phyloP scores from a whole-genome alignment of 306 rosid genomes.

The Gleditsia sinensis region DNA sequence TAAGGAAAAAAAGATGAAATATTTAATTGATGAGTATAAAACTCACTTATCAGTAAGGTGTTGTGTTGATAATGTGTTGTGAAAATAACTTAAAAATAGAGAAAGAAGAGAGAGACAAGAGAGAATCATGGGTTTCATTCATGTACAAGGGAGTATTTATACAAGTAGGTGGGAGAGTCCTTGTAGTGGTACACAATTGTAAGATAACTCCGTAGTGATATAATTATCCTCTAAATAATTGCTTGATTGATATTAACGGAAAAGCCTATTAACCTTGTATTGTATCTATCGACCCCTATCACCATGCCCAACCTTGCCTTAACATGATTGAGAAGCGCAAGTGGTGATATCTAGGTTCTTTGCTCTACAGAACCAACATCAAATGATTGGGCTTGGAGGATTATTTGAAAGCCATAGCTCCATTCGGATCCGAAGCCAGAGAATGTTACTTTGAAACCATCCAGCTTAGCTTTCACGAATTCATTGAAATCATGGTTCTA shows the following conservation, averaged over 20 bases:
- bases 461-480: constrained; percentile 34
- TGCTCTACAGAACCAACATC: constrained; percentile 42
- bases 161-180: too few species aligned
- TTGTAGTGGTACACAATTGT: too few species aligned
- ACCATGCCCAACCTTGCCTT: constrained; percentile 43
- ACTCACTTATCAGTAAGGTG: too few species aligned
- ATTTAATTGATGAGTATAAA: too few species aligned
- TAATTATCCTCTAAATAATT: too few species aligned
- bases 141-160: too few species aligned
- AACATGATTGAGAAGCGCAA: constrained; percentile 68
- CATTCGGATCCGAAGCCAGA: constrained; percentile 46
- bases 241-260: constrained; percentile 51
- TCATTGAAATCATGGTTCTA: constrained; percentile 58
- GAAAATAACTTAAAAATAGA: too few species aligned
- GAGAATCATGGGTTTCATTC: too few species aligned
- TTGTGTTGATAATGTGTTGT: too few species aligned
- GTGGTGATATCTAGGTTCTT: constrained; percentile 50
- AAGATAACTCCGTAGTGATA: too few species aligned
- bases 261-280: constrained; percentile 61
- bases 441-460: constrained; percentile 61
- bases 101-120: too few species aligned
- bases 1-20: too few species aligned
- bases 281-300: constrained; percentile 73
- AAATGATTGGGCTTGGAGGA: constrained; percentile 17
- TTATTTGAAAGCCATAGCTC: constrained; percentile 28